Conservation (phyloP, 2,329 filamentous ascomycete species). For the Beauveria sp. region DNA sequence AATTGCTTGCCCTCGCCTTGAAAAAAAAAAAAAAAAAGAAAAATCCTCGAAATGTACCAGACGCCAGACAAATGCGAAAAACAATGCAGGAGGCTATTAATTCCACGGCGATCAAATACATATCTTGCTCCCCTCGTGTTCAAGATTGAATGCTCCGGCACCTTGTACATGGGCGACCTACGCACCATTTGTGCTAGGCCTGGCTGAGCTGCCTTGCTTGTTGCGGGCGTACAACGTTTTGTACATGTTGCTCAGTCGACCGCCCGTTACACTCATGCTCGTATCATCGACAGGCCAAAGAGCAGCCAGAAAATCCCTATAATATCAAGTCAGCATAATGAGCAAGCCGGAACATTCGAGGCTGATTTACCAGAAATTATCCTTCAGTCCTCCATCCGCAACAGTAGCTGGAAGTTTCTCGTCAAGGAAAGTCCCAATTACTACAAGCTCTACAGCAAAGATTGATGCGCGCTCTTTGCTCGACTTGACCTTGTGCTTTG, state of each 20-base stretch:
- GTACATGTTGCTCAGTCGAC: slow-evolving; percentile 38
- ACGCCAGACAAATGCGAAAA: slow-evolving; percentile 15
- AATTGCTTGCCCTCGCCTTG: slow-evolving; percentile 13
- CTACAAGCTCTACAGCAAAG: slow-evolving; percentile 52
- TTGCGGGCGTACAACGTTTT: slow-evolving; percentile 29
- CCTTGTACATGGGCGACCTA: slow-evolving; percentile 13
- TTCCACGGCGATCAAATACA: slow-evolving; percentile 10
- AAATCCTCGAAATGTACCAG: slow-evolving; percentile 18
- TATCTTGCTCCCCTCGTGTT: slow-evolving; percentile 1
- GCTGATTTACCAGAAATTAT: slow-evolving; percentile 41
- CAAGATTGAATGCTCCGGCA: slow-evolving; percentile 1
- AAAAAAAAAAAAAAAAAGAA: slow-evolving; percentile 16
- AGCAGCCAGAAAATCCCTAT: slow-evolving; percentile 37
- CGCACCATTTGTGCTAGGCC: slow-evolving; percentile 25
- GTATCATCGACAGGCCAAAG: slow-evolving; percentile 40
- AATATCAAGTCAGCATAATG: background rate
- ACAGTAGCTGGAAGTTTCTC: slow-evolving; percentile 34
- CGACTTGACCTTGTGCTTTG: slow-evolving; percentile 53
- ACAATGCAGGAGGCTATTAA: slow-evolving; percentile 14
- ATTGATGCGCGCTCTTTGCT: slow-evolving; percentile 54
- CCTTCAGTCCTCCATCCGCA: slow-evolving; percentile 35
- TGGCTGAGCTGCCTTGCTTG: slow-evolving; percentile 21
- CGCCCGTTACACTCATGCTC: slow-evolving; percentile 35
- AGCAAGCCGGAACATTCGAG: background rate
- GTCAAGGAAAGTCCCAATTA: slow-evolving; percentile 56